Percentiles rank a stretch among this genome's conserved stretches.
Evolutionary conservation across 805 yeast genomes (phyloP).

Genomic region (Wickerhamiella domercqiae): DNA sequence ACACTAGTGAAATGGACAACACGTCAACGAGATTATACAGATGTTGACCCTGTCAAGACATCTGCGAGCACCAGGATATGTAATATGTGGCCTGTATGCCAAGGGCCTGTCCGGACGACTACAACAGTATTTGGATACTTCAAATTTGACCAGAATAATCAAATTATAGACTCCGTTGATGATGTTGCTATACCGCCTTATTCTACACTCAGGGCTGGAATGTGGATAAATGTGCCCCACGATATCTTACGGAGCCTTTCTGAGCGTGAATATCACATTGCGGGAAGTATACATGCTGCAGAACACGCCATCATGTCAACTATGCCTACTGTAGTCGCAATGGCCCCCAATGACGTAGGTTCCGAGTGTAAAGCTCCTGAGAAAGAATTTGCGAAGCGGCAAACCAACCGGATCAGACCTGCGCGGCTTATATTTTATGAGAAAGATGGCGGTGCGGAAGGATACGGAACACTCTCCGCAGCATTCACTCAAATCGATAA

Average conservation of each 20-base stretch:
- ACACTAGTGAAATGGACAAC: slow-evolving; percentile 94
- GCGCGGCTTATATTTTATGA: slow-evolving; percentile 78
- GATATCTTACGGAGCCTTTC: slow-evolving; percentile 44
- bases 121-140: slow-evolving; percentile 83
- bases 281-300: slow-evolving; percentile 95
- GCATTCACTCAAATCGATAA: slow-evolving; percentile 67
- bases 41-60: slow-evolving; percentile 58
- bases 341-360: slow-evolving; percentile 51
- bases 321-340: slow-evolving; percentile 55
- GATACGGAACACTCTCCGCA: slow-evolving; percentile 65
- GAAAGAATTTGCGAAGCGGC: slow-evolving; percentile 74
- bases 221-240: slow-evolving; percentile 80
- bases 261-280: slow-evolving; percentile 45
- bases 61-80: slow-evolving; percentile 9
- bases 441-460: slow-evolving; percentile 62
- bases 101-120: slow-evolving; percentile 59
- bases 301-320: slow-evolving; percentile 78
- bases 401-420: slow-evolving; percentile 61
- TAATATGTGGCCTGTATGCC: slow-evolving; percentile 27
- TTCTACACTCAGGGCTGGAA: slow-evolving; percentile 51
- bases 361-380: slow-evolving; percentile 98
- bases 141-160: slow-evolving; percentile 59
- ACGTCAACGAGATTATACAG: slow-evolving; percentile 78
- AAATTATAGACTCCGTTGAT: slow-evolving; percentile 71
- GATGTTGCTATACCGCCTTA: slow-evolving; percentile 87